phyloP scores from a whole-genome alignment of 2,329 filamentous ascomycete species.

The Dactylonectria macrodidyma region DNA sequence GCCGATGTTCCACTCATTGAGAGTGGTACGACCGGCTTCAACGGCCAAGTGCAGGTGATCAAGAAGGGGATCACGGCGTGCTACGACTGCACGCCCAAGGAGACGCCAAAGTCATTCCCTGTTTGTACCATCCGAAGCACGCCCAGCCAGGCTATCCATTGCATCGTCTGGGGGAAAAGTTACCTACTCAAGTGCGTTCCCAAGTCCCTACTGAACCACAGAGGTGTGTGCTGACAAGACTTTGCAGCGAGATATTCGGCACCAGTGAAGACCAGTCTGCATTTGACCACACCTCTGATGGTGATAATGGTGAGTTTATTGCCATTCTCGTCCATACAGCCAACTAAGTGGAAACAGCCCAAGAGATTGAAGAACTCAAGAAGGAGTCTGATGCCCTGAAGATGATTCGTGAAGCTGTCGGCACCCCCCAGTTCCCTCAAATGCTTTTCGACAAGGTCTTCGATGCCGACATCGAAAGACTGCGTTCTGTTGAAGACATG shows the following conservation, averaged over 20 bases:
- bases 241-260: constrained; percentile 83
- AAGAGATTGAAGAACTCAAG: constrained; percentile 90
- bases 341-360: constrained; percentile 55
- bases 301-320: constrained; percentile 77
- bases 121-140: constrained; percentile 98
- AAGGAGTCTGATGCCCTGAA: constrained; percentile 88
- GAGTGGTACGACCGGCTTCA: constrained; percentile 97
- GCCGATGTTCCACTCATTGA: constrained; percentile 93
- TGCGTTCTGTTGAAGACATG: constrained; percentile 94
- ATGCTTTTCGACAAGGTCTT: constrained; percentile 96
- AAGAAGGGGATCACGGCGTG: constrained; percentile 93
- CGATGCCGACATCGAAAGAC: constrained; percentile 83
- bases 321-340: neutral
- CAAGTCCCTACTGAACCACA: constrained; percentile 27
- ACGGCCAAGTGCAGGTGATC: constrained; percentile 97
- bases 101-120: constrained; percentile 91
- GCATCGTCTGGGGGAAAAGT: constrained; percentile 98
- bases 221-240: constrained; percentile 12
- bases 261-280: constrained; percentile 88
- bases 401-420: constrained; percentile 85
- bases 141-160: constrained; percentile 96
- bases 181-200: constrained; percentile 82
- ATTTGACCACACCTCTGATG: constrained; percentile 84
- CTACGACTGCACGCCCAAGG: constrained; percentile 94
- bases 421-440: constrained; percentile 81